Conservation (phyloP, 305 asterid genomes). For the Petunia hybrid region DNA sequence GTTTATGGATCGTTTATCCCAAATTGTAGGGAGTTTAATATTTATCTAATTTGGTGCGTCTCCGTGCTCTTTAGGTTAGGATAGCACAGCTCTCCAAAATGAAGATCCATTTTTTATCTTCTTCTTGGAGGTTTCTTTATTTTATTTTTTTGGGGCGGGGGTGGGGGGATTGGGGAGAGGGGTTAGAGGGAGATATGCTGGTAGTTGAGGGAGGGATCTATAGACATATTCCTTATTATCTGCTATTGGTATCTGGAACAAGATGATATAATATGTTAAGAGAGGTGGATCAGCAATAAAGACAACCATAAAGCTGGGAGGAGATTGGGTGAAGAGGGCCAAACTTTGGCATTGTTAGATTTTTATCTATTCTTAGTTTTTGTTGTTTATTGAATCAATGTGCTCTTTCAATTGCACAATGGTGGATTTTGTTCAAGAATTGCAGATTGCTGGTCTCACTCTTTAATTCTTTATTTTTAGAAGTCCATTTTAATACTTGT, state of each 20-base stretch:
- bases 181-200: background rate
- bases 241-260: constrained; percentile 11
- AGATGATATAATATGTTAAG: constrained; percentile 10
- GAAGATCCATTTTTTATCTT: background rate
- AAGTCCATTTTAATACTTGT: background rate
- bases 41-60: background rate
- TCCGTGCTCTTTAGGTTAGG: background rate
- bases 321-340: constrained; percentile 15
- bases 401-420: background rate
- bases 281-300: background rate
- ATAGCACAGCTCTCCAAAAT: background rate
- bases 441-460: too few species aligned
- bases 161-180: background rate
- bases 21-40: too few species aligned
- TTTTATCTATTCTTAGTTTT: background rate
- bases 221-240: background rate
- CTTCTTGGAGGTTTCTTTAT: background rate
- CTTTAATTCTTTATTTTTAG: background rate
- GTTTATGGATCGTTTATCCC: too few species aligned
- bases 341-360: constrained; percentile 12
- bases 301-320: constrained; percentile 11
- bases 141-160: background rate
- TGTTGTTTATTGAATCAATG: constrained; percentile 3
- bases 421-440: too few species aligned
- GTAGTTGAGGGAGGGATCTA: background rate